phyloP scores from a whole-genome alignment of 73 alveolate genomes.

The Tetrahymena elliotti region DNA sequence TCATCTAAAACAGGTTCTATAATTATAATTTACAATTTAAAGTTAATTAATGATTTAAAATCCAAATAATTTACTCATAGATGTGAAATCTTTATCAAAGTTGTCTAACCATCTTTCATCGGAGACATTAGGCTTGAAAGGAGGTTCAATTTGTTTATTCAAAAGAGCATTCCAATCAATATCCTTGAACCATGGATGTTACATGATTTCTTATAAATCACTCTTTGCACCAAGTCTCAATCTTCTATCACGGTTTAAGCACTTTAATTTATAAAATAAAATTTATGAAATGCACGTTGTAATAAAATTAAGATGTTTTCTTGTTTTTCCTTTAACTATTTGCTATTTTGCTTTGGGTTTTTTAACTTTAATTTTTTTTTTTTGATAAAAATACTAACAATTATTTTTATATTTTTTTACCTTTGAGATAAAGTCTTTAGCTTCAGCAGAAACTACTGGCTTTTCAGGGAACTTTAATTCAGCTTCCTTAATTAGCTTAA shows the following conservation, averaged over 20 bases:
- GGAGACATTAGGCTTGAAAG: slow-evolving; percentile 46
- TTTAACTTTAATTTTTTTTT: not conserved
- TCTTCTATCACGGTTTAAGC: slow-evolving; percentile 48
- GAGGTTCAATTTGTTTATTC: slow-evolving; percentile 78
- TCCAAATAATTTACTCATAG: slow-evolving; percentile 3
- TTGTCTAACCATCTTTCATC: slow-evolving; percentile 40
- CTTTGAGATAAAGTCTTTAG: slow-evolving; percentile 61
- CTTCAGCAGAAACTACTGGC: slow-evolving; percentile 54
- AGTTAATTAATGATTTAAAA: not conserved
- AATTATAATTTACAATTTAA: not conserved
- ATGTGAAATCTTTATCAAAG: slow-evolving; percentile 41
- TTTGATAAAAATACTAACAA: too few relatives aligned
- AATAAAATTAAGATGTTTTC: not conserved
- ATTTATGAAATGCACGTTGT: not conserved
- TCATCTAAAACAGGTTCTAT: slow-evolving; percentile 25
- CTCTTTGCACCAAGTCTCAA: slow-evolving; percentile 87
- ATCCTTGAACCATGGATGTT: slow-evolving; percentile 82
- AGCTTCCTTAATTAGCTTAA: slow-evolving; percentile 53
- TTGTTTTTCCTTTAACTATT: not conserved
- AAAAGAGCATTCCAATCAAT: slow-evolving; percentile 89
- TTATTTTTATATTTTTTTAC: not conserved
- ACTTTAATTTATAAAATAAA: slow-evolving; percentile 9
- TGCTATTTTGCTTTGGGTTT: too few relatives aligned
- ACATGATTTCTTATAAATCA: slow-evolving; percentile 78
- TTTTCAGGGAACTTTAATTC: slow-evolving; percentile 70